Evolutionary conservation across 73 alveolate genomes (phyloP).

Genomic region (Blepharisma japonicum): DNA sequence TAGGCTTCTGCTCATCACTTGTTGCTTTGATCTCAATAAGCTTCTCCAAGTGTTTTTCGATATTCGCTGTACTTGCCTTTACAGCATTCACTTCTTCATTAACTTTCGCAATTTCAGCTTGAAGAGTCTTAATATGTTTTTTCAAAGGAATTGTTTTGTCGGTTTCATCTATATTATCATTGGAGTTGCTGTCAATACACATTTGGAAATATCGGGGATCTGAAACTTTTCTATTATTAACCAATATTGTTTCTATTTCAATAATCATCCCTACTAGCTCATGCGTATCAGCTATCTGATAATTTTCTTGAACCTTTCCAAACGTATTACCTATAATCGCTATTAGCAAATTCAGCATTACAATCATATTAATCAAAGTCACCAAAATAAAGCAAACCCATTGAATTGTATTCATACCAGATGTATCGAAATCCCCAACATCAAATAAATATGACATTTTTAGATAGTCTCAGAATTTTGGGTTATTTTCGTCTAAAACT

Average conservation of each 20-base stretch:
- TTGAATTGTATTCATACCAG: not conserved
- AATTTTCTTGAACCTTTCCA: conserved; percentile 43
- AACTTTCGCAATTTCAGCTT: too few species aligned
- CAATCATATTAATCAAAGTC: conserved; percentile 41
- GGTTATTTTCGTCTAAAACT: not conserved
- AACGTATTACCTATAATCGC: conserved; percentile 46
- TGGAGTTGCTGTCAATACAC: too few species aligned
- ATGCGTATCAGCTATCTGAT: conserved; percentile 42
- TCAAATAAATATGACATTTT: not conserved
- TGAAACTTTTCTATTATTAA: not conserved
- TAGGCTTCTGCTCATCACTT: too few species aligned
- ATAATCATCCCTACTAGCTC: conserved; percentile 37
- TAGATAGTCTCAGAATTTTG: not conserved
- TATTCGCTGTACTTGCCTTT: too few species aligned
- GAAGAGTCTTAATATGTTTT: too few species aligned
- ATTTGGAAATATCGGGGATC: not conserved
- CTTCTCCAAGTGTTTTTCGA: too few species aligned
- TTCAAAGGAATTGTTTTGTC: too few species aligned
- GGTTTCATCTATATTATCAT: too few species aligned
- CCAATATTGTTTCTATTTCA: conserved; percentile 34
- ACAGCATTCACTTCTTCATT: too few species aligned
- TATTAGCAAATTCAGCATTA: conserved; percentile 43
- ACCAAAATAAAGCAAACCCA: conserved; percentile 33
- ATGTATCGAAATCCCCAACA: conserved; percentile 37
- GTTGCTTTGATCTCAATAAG: too few species aligned